Conservation (phyloP, 352 stramenopile species). For the Globisporangium mamillatum region DNA sequence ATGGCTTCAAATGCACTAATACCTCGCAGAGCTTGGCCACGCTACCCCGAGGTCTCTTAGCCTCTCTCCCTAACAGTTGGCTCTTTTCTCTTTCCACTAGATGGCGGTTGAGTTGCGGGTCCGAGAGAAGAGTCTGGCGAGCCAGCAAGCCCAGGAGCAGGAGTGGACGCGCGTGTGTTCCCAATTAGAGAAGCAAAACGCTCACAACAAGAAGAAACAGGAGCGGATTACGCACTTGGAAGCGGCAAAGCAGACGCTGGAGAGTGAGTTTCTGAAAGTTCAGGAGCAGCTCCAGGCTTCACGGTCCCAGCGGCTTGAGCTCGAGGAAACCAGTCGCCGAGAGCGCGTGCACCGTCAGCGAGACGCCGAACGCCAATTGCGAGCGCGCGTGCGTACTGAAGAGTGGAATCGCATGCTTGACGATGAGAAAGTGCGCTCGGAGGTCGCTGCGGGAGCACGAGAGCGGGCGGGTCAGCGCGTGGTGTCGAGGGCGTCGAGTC, state of each 20-base stretch:
- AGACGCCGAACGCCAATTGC: constrained; percentile 47
- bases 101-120: constrained; percentile 40
- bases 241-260: constrained; percentile 28
- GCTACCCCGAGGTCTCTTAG: no score
- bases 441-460: constrained; percentile 41
- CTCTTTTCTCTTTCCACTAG: constrained; percentile 12
- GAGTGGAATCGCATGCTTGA: constrained; percentile 48
- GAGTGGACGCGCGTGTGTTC: constrained; percentile 20
- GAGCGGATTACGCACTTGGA: constrained; percentile 25
- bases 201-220: constrained; percentile 19
- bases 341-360: constrained; percentile 40
- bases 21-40: background rate
- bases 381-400: constrained; percentile 40
- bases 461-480: constrained; percentile 49
- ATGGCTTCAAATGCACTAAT: background rate
- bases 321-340: constrained; percentile 42
- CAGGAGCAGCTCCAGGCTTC: constrained; percentile 22
- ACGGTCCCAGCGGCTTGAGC: constrained; percentile 32
- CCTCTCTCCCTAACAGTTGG: background rate
- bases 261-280: constrained; percentile 32
- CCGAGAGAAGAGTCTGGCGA: constrained; percentile 26
- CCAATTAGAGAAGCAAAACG: constrained; percentile 17
- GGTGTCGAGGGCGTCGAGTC: constrained; percentile 22
- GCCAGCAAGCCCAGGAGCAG: constrained; percentile 30
- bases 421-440: constrained; percentile 43